Evolutionary conservation across 495 filamentous ascomycete species (phyloP).

Genomic region (Penicillium alfredii): DNA sequence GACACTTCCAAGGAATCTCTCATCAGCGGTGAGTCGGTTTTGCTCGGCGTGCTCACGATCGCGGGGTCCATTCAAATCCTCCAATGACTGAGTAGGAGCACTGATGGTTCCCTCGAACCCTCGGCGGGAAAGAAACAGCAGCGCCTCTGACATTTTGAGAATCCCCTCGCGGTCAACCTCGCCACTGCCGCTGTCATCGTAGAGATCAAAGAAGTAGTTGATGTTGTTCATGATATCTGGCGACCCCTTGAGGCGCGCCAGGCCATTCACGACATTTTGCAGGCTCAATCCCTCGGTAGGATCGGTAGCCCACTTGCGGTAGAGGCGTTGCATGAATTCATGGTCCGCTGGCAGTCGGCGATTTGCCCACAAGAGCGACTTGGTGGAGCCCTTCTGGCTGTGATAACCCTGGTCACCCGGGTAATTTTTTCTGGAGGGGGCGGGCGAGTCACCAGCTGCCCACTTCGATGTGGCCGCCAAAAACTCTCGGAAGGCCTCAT

Average conservation of each 20-base stretch:
- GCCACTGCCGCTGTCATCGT: slow-evolving; percentile 88
- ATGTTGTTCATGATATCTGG: slow-evolving; percentile 96
- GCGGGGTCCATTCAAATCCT: slow-evolving; percentile 26
- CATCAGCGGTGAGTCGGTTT: slow-evolving; percentile 51
- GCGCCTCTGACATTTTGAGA: slow-evolving; percentile 84
- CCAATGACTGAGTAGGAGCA: slow-evolving; percentile 38
- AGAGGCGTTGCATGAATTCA: slow-evolving; percentile 88
- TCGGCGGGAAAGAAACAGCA: slow-evolving; percentile 84
- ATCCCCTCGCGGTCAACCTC: slow-evolving; percentile 97
- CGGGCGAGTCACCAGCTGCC: slow-evolving; percentile 77
- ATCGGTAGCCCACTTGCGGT: slow-evolving; percentile 79
- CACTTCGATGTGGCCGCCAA: slow-evolving; percentile 81
- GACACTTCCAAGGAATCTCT: slow-evolving; percentile 82
- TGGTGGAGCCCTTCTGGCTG: slow-evolving; percentile 42
- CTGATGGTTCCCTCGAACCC: slow-evolving; percentile 71
- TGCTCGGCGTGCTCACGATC: slow-evolving; percentile 23
- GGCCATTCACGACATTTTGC: slow-evolving; percentile 83
- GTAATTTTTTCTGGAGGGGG: slow-evolving; percentile 50
- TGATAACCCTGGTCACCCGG: slow-evolving; percentile 47
- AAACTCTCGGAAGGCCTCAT: slow-evolving; percentile 91
- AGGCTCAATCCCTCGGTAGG: slow-evolving; percentile 69
- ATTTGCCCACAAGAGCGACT: slow-evolving; percentile 64
- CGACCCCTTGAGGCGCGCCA: slow-evolving; percentile 85
- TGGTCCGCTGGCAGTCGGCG: slow-evolving; percentile 82
- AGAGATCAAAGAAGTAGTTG: slow-evolving; percentile 94